Evolutionary conservation across 441 rosid species (phyloP), one percentile per base, ranked within the genome.

Genomic region (Euphorbia celastroides): DNA sequence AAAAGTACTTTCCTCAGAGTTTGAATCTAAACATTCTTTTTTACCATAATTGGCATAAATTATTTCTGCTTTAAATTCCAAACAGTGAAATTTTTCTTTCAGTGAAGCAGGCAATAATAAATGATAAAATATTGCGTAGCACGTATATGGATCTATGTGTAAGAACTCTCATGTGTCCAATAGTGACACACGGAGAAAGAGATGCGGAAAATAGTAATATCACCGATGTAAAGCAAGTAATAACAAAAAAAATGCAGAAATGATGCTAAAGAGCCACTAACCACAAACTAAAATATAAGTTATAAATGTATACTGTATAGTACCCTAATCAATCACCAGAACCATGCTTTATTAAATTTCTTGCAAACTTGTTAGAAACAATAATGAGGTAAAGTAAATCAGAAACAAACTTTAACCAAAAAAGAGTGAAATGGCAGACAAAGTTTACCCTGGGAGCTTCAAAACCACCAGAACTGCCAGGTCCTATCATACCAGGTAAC

Each of bases 371-470:
- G 42, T 60, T 23, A 26, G 6, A 70, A 48, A 71, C 38, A 60
- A 30, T 41, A 12, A 41, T 30, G 34, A 62, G 36, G 19, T 30
- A 65, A 57, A 58, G 54, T 36, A 25, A 58, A 50, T 31, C 31
- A 64, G 50, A 54, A 50, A 55, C 1, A 19, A 19, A 44, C 25
- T 63, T 32, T 19, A 60, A 60, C 3, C 36, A 63, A 14, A n/a
- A 42, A 34, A 20, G 6, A 26, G 12, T 60, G n/a, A 32, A 19
- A 7, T 58, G 42, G 32, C 27, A 55, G 62, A 38, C 34, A 46
- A 56, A 20, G 76, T 66, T 65, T 81, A 86, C 87, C 87, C 77
- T 68, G 44, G 62, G 57, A 66, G 67, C 42, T 62, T 79, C 83
- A 66, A 72, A 78, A 68, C 82, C 80, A 68, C 79, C 68, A 64